Evolutionary conservation across 768 basidiomycete species (phyloP).

Genomic region (Trametes cingulata): DNA sequence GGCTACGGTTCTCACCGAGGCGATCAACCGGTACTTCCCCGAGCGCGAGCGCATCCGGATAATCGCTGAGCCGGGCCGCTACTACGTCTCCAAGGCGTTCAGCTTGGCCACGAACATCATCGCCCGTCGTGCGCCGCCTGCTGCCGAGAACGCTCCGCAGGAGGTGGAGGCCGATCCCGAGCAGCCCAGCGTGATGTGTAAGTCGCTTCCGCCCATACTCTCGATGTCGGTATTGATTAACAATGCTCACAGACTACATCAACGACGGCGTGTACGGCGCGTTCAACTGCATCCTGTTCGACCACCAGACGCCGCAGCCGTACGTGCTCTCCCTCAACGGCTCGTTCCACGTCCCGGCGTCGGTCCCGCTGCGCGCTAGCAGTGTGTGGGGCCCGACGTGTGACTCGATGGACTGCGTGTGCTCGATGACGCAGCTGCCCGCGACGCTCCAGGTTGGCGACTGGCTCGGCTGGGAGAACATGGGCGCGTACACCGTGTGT

Average conservation of each 20-base stretch:
- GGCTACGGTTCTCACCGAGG: constrained; percentile 65
- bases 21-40: constrained; percentile 82
- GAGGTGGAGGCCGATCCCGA: constrained; percentile 33
- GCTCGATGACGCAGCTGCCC: constrained; percentile 61
- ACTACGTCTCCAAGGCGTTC: constrained; percentile 91
- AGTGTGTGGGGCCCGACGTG: constrained; percentile 99
- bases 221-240: neutral
- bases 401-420: constrained; percentile 96
- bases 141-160: constrained; percentile 31
- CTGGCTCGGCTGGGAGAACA: constrained; percentile 96
- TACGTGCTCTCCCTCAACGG: constrained; percentile 71
- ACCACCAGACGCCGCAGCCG: constrained; percentile 81
- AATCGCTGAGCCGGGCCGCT: constrained; percentile 95
- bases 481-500: constrained; percentile 99
- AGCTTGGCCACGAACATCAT: constrained; percentile 92
- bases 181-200: constrained; percentile 84
- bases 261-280: constrained; percentile 99
- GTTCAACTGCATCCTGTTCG: constrained; percentile 96
- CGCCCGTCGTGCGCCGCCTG: constrained; percentile 71
- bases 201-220: constrained; percentile 39
- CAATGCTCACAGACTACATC: constrained; percentile 80
- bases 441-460: constrained; percentile 82
- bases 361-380: constrained; percentile 49
- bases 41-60: constrained; percentile 67
- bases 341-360: constrained; percentile 56